Evolutionary conservation across 345 rosid species (phyloP).

Genomic region (Crucihimalaya himalaica): DNA sequence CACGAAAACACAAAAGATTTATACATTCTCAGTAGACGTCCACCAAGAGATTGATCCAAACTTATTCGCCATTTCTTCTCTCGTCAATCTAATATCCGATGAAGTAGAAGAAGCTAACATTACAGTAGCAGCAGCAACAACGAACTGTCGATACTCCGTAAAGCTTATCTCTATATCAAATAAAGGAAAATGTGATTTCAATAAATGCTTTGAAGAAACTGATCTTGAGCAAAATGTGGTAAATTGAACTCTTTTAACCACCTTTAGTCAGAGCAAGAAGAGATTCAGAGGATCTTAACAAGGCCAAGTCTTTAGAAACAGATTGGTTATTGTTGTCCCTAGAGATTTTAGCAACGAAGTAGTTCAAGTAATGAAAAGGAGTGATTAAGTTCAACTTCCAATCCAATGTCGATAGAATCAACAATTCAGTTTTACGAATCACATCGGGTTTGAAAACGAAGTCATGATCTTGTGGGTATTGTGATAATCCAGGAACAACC

Average conservation of each 20-base stretch:
- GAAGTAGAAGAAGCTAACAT: constrained; percentile 59
- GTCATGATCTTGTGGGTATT: constrained; percentile 49
- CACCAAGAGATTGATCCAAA: constrained; percentile 51
- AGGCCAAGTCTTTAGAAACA: constrained; percentile 41
- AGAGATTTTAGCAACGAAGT: constrained; percentile 52
- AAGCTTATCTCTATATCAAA: constrained; percentile 56
- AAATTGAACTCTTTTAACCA: background rate
- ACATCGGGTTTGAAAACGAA: constrained; percentile 52
- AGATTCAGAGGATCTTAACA: constrained; percentile 54
- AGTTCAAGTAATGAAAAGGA: constrained; percentile 70
- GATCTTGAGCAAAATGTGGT: background rate
- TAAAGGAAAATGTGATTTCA: background rate
- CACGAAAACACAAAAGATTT: background rate
- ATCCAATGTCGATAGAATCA: constrained; percentile 66
- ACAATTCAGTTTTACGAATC: constrained; percentile 67
- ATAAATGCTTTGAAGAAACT: background rate
- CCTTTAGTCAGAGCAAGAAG: constrained; percentile 59
- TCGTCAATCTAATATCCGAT: constrained; percentile 47
- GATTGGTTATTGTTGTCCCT: constrained; percentile 25
- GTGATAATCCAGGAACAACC: constrained; percentile 61
- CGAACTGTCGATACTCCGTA: constrained; percentile 66
- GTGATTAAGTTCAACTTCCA: constrained; percentile 76
- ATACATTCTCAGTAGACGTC: constrained; percentile 58
- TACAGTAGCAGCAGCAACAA: constrained; percentile 80
- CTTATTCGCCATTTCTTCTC: constrained; percentile 54